Conservation (phyloP, 2,329 filamentous ascomycete genomes). For the Amphichorda felina region DNA sequence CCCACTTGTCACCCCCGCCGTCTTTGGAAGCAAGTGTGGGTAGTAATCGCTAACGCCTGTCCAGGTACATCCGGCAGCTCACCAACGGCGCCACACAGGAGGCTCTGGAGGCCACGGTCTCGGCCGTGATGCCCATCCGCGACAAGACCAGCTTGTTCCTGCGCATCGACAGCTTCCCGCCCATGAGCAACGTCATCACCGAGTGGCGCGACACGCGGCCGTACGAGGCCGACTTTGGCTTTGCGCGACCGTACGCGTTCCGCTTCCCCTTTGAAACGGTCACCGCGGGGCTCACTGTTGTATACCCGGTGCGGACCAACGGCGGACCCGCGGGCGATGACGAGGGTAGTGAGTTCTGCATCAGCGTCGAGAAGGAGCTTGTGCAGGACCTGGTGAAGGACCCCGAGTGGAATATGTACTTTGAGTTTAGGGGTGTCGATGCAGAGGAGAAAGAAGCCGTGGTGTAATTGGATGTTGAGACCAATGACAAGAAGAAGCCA, state of each 20-base stretch:
- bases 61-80: conserved; percentile 20
- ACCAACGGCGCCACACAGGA: conserved; percentile 21
- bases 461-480: no score
- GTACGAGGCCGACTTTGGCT: conserved; percentile 20
- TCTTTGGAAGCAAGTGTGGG: no score
- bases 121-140: conserved; percentile 17
- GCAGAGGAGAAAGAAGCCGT: no score
- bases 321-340: conserved; percentile 12
- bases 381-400: conserved; percentile 18
- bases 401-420: conserved; percentile 20
- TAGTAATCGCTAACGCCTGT: neutral
- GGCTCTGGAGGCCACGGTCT: conserved; percentile 14
- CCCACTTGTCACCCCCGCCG: no score
- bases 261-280: conserved; percentile 19
- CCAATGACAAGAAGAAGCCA: no score
- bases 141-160: conserved; percentile 22
- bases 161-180: conserved; percentile 20
- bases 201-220: conserved; percentile 21
- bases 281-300: conserved; percentile 12
- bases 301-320: conserved; percentile 17
- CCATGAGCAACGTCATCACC: conserved; percentile 19
- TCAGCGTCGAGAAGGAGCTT: conserved; percentile 21
- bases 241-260: conserved; percentile 18
- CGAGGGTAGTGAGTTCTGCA: conserved; percentile 21
- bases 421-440: conserved; percentile 24